Conservation (phyloP, 768 basidiomycete genomes). For the Boletus rubroflammeus region DNA sequence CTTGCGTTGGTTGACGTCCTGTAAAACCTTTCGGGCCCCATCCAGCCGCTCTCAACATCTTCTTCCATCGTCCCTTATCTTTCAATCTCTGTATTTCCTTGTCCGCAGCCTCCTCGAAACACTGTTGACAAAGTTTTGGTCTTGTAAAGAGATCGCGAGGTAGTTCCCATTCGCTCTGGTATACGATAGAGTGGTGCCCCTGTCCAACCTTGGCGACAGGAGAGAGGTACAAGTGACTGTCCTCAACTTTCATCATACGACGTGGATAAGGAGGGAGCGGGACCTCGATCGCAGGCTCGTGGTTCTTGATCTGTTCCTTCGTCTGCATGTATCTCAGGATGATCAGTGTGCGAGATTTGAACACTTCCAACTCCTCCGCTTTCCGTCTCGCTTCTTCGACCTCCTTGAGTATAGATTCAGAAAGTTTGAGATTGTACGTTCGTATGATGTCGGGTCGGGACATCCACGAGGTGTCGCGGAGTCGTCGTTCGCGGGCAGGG, state of each 20-base stretch:
- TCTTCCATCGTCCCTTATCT: constrained; percentile 19
- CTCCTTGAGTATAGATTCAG: background rate
- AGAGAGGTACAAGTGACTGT: constrained; percentile 50
- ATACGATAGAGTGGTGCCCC: constrained; percentile 54
- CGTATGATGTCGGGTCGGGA: constrained; percentile 30
- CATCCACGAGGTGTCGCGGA: constrained; percentile 22
- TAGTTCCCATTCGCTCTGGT: constrained; percentile 49
- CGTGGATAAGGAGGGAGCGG: constrained; percentile 27
- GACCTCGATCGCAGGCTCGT: constrained; percentile 30
- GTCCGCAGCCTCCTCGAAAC: constrained; percentile 33
- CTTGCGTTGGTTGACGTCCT: background rate
- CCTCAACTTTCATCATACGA: constrained; percentile 23
- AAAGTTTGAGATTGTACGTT: constrained; percentile 28
- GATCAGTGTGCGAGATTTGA: constrained; percentile 18
- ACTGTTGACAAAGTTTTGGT: constrained; percentile 36
- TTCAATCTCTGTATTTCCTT: constrained; percentile 23
- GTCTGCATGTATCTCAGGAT: constrained; percentile 18
- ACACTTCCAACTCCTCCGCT: constrained; percentile 8
- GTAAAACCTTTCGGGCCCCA: constrained; percentile 12
- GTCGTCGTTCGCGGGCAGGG: constrained; percentile 1
- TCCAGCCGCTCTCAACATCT: constrained; percentile 9
- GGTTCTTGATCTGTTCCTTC: constrained; percentile 21
- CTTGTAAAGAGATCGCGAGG: constrained; percentile 40
- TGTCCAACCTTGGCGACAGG: constrained; percentile 34
- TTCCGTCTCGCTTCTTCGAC: constrained; percentile 2